These are phyloP conservation scores for Paraurostyla sp. DNA, from an alignment of 73 alveolate genomes.

Conservation along the genomic window DNA sequence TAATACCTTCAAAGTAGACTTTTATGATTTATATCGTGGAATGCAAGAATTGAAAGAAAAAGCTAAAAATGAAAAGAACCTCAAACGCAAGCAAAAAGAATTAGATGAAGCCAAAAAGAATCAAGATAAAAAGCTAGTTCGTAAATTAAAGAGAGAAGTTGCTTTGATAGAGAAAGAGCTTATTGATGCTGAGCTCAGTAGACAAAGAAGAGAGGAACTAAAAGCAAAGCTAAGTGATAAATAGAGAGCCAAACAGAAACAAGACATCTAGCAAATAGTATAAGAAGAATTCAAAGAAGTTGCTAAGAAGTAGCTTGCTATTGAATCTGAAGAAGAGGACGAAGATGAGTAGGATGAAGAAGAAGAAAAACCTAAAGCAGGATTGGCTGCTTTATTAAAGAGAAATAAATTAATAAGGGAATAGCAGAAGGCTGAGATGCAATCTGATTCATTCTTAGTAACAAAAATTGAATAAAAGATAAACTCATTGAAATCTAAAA, in stretches of 20 bases:
- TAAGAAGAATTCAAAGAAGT: not conserved
- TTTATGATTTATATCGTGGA: slow-evolving; percentile 34
- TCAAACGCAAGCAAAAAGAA: not conserved
- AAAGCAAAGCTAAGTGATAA: not conserved
- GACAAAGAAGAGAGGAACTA: slow-evolving; percentile 2
- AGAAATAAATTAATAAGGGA: not conserved
- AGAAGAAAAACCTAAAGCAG: not conserved
- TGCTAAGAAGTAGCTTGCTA: not conserved
- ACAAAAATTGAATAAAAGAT: slow-evolving; percentile 10
- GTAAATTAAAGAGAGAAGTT: not conserved
- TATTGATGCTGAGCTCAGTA: not conserved
- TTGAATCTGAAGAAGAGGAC: not conserved
- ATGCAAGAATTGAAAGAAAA: slow-evolving; percentile 31
- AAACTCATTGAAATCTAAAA: not conserved
- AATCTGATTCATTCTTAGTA: not conserved
- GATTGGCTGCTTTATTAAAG: not conserved
- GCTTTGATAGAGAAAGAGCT: not conserved
- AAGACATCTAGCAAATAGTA: not conserved
- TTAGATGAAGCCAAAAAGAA: not conserved
- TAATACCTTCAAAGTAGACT: slow-evolving; percentile 52
- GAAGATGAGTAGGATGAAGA: not conserved
- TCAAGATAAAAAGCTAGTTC: slow-evolving; percentile 1
- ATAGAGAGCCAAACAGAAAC: not conserved
- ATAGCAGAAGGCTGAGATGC: not conserved
- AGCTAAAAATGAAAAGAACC: slow-evolving; percentile 12